Percentiles rank a stretch among this genome's conserved stretches.
phyloP scores from a whole-genome alignment of 805 yeast genomes.

The Hanseniaspora mollemarum region DNA sequence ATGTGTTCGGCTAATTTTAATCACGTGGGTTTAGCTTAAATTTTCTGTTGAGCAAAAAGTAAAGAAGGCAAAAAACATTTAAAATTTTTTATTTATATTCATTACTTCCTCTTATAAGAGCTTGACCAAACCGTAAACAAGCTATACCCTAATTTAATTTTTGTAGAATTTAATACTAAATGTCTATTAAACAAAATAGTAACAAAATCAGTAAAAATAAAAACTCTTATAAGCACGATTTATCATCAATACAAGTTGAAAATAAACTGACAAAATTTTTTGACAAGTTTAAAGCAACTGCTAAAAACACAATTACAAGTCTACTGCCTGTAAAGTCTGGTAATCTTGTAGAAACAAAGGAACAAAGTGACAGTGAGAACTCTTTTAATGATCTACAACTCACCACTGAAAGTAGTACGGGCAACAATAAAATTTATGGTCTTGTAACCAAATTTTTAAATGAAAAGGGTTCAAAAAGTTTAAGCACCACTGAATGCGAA shows the following conservation, averaged over 20 bases:
- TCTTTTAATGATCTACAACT: not conserved
- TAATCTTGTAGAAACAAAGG: not conserved
- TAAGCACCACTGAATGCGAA: not conserved
- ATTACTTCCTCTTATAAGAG: too few species aligned
- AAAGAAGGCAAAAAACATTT: too few species aligned
- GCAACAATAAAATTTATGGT: not conserved
- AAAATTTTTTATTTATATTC: too few species aligned
- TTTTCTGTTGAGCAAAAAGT: too few species aligned
- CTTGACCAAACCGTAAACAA: not conserved
- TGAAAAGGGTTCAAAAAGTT: not conserved
- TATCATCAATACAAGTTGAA: not conserved
- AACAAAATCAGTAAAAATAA: not conserved
- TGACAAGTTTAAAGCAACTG: not conserved
- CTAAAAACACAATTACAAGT: not conserved
- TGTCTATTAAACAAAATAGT: not conserved
- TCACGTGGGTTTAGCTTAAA: too few species aligned
- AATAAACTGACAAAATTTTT: not conserved
- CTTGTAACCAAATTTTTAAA: not conserved
- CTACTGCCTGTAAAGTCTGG: not conserved
- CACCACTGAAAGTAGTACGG: too few species aligned
- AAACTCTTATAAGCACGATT: not conserved
- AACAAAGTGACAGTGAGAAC: not conserved
- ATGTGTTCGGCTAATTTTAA: not conserved
- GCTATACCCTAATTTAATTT: not conserved
- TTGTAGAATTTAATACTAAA: not conserved